Conservation (phyloP, 768 basidiomycete genomes). For the Termitomyces titanicus region DNA sequence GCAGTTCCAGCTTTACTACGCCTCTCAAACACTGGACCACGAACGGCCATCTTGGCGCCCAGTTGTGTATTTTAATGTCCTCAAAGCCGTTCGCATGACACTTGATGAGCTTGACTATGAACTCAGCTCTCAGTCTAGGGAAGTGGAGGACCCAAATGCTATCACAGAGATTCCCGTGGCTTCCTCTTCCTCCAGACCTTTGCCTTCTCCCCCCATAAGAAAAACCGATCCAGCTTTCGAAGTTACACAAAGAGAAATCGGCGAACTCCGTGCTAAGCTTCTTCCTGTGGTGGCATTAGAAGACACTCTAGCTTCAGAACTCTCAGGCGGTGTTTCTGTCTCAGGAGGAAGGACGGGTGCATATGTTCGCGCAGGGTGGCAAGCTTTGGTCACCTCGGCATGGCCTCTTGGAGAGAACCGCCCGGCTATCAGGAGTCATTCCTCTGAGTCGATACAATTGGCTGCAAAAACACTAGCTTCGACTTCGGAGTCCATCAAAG, state of each 20-base stretch:
- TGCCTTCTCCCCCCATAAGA: background rate
- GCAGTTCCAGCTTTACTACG: conserved; percentile 81
- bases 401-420: conserved; percentile 36
- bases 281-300: conserved; percentile 66
- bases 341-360: conserved; percentile 58
- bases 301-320: conserved; percentile 61
- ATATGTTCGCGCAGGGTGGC: conserved; percentile 73
- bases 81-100: conserved; percentile 74
- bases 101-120: conserved; percentile 68
- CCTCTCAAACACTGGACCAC: conserved; percentile 62
- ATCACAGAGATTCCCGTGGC: conserved; percentile 15
- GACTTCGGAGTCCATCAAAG: conserved; percentile 48
- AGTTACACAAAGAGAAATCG: conserved; percentile 35
- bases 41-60: conserved; percentile 76
- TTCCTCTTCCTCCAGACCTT: conserved; percentile 14
- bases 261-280: conserved; percentile 49
- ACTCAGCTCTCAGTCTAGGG: conserved; percentile 26
- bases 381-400: conserved; percentile 45
- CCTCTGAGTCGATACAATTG: conserved; percentile 44
- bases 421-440: conserved; percentile 26
- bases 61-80: conserved; percentile 80
- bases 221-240: background rate
- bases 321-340: conserved; percentile 62
- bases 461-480: conserved; percentile 53
- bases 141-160: conserved; percentile 13